Percentiles rank a stretch among this genome's conserved stretches.
These are phyloP conservation scores for Vitis rotundifolia DNA, from an alignment of 164 flowering plant species.

Conservation along the genomic window DNA sequence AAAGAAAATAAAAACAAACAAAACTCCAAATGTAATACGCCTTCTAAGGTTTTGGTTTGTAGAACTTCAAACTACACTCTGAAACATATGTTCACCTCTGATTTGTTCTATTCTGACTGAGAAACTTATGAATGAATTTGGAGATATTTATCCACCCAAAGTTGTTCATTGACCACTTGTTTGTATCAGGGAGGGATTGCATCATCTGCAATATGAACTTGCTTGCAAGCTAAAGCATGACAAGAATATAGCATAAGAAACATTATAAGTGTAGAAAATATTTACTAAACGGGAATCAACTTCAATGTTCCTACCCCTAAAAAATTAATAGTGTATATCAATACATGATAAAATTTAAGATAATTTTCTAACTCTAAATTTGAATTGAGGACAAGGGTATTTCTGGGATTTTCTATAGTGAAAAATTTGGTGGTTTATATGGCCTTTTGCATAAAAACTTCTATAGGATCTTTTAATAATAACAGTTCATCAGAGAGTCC, in stretches of 20 bases:
- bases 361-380: not conserved
- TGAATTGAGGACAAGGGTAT: not conserved
- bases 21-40: not conserved
- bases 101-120: conserved; percentile 96
- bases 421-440: not conserved
- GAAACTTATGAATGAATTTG: conserved; percentile 90
- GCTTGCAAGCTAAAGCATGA: conserved; percentile 58
- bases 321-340: not conserved
- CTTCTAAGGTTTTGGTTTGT: not conserved
- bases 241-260: conserved; percentile 6
- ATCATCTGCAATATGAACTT: conserved; percentile 48
- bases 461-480: not conserved
- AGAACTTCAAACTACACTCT: conserved; percentile 3
- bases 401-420: not conserved
- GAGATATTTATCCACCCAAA: conserved; percentile 99
- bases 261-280: not conserved
- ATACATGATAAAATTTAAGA: not conserved
- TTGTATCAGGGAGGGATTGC: conserved; percentile 25
- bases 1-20: not conserved
- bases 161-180: conserved; percentile 56
- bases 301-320: not conserved
- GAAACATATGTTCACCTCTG: conserved; percentile 63
- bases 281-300: not conserved
- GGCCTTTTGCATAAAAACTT: not conserved
- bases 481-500: no score